These are phyloP conservation scores for Actinomortierella ambigua DNA, from an alignment of 371 early-diverging fungal genomes.

Conservation along the genomic window DNA sequence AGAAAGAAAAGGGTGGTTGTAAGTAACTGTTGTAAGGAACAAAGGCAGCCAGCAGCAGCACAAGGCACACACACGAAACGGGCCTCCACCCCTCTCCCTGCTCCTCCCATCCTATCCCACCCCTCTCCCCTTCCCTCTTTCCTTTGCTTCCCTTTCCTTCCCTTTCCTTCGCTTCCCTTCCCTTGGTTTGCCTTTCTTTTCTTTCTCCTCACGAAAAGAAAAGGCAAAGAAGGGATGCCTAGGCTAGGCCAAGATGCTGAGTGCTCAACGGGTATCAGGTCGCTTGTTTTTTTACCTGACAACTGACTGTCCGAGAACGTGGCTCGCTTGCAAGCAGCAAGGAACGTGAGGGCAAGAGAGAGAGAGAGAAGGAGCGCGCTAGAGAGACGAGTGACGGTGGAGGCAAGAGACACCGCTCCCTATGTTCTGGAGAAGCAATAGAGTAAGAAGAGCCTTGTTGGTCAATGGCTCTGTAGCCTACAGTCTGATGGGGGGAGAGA, in stretches of 20 bases:
- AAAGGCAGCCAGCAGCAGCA: neutral
- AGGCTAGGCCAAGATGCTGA: neutral
- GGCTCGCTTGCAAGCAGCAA: neutral
- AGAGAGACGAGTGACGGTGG: neutral
- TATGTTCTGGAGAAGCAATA: no score
- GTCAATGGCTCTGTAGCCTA: no score
- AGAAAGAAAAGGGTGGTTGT: neutral
- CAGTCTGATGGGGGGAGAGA: no score
- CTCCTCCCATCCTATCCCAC: no score
- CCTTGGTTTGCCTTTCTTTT: neutral
- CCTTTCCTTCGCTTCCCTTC: no score
- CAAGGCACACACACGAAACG: neutral
- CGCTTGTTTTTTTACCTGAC: neutral
- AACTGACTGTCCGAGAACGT: neutral
- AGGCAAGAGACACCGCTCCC: no score
- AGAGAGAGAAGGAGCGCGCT: slow-evolving; percentile 1
- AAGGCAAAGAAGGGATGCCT: neutral
- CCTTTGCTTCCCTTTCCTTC: no score
- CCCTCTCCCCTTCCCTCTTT: no score
- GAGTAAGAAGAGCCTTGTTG: no score
- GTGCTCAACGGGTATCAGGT: neutral
- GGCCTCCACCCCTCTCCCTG: no score
- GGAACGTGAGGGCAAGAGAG: neutral
- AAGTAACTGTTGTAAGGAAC: neutral
- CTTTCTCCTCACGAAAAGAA: neutral